phyloP scores from a whole-genome alignment of 495 filamentous ascomycete species.

The Neurospora tetraspora region DNA sequence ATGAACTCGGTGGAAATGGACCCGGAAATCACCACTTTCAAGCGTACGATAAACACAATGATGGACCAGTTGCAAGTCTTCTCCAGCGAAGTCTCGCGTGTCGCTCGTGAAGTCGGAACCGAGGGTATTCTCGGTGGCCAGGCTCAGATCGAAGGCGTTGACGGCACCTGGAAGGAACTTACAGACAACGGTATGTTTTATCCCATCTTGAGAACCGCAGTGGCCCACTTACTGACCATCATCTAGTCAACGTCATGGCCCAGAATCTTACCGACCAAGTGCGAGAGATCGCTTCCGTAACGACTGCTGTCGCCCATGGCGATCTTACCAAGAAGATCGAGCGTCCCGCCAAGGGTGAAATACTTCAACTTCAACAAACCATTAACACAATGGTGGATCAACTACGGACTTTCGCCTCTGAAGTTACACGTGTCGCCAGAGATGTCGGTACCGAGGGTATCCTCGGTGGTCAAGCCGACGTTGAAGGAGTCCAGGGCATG shows the following conservation, averaged over 20 bases:
- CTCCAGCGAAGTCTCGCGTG: slow-evolving; percentile 90
- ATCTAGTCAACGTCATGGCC: slow-evolving; percentile 91
- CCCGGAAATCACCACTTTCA: slow-evolving; percentile 98
- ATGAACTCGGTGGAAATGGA: slow-evolving; percentile 97
- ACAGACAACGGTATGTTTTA: slow-evolving; percentile 70
- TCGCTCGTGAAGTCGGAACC: slow-evolving; percentile 94
- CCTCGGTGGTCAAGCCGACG: slow-evolving; percentile 91
- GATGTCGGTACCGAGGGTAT: slow-evolving; percentile 98
- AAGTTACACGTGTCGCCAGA: slow-evolving; percentile 91
- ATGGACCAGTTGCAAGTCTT: slow-evolving; percentile 98
- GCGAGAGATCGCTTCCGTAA: slow-evolving; percentile 94
- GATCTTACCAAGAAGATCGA: slow-evolving; percentile 95
- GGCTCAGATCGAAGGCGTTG: slow-evolving; percentile 85
- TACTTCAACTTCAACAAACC: slow-evolving; percentile 90
- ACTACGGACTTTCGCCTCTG: slow-evolving; percentile 89
- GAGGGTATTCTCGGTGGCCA: slow-evolving; percentile 96
- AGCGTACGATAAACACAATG: slow-evolving; percentile 96
- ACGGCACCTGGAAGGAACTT: slow-evolving; percentile 96
- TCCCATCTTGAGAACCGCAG: not conserved
- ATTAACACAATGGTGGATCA: slow-evolving; percentile 99
- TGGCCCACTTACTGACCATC: slow-evolving; percentile 10
- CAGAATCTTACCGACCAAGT: slow-evolving; percentile 64
- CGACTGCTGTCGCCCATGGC: slow-evolving; percentile 91
- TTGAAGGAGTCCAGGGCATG: slow-evolving; percentile 70
- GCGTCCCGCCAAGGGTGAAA: slow-evolving; percentile 88